Evolutionary conservation across 2,329 filamentous ascomycete genomes (phyloP).

Genomic region (Neofusicoccum cordaticola): DNA sequence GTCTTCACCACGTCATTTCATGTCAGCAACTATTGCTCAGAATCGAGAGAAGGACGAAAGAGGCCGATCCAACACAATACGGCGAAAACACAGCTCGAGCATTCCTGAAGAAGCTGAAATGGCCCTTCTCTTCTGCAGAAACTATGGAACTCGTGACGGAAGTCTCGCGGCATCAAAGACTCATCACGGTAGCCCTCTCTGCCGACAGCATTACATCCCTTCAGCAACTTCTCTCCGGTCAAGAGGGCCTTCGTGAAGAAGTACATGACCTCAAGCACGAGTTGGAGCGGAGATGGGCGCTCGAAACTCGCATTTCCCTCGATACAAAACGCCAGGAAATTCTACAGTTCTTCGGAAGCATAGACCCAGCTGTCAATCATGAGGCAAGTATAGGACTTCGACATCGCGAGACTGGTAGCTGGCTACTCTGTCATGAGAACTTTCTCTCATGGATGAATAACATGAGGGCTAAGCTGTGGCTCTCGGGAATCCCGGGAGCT

Average conservation of each 20-base stretch:
- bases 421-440: neutral
- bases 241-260: neutral
- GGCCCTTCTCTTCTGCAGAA: neutral
- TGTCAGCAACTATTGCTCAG: neutral
- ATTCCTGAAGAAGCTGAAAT: neutral
- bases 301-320: neutral
- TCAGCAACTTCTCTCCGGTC: neutral
- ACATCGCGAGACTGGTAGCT: neutral
- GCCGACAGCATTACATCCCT: neutral
- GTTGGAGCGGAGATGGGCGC: neutral
- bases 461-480: neutral
- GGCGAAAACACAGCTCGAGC: neutral
- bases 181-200: neutral
- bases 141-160: neutral
- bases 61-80: neutral
- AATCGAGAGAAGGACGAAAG: neutral
- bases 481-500: neutral
- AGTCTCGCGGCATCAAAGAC: neutral
- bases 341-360: neutral
- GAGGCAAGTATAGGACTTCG: neutral
- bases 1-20: neutral
- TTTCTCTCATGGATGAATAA: neutral
- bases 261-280: neutral
- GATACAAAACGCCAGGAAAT: neutral
- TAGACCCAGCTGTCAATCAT: neutral